Base-by-base conservation (phyloP, 495 filamentous ascomycete genomes). In the Pseudoneurospora amorphoporcata region DNA sequence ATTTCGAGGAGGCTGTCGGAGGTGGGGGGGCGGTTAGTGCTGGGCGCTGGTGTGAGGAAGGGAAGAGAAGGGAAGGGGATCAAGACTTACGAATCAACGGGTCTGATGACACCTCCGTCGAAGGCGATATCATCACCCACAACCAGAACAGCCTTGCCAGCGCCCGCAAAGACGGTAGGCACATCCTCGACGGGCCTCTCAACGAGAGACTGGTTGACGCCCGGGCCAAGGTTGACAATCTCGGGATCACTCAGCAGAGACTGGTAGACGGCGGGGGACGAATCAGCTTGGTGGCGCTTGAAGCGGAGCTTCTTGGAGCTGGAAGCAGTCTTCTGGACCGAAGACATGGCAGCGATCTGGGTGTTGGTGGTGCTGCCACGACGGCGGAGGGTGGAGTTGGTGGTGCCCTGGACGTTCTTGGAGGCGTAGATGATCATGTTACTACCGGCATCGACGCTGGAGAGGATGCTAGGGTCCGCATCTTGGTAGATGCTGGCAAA, bases 1-100 rank as follows among this genome's bases (percentile, higher is more conserved):
- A 82, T 85, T 61, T 80, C 79, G 39, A 80, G 82, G 65, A 82
- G 73, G 72, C 85, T 84, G 74, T 82, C 85, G 17, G 75, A 82
- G 40, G 79, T 83, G 78, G 17, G 17, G 76, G 23, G 70, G 68
- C 39, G 17, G 71, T 68, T 71, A 79, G 76, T 71, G 69, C 61
- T 75, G 2, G 68, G 43, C 70, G 69, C 40, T 74, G 77, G 5
- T 68, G 43, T 14, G 23, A 23, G n/a, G 61, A 12, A 12, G 72
- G 68, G 19, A 40, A 17, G 19, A 61, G 65, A 12, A 37, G 16
- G 19, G 47, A 37, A 32, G 9, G 7, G 38, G 39, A 16, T 16
- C 12, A 53, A 39, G 39, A 42, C 79, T 70, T 76, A 81, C 80
- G 72, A 70, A 58, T 79, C 77, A 16, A 77, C 72, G 45, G 75